Conservation (phyloP, 495 filamentous ascomycete species). For the Aspergillus nanangensis region DNA sequence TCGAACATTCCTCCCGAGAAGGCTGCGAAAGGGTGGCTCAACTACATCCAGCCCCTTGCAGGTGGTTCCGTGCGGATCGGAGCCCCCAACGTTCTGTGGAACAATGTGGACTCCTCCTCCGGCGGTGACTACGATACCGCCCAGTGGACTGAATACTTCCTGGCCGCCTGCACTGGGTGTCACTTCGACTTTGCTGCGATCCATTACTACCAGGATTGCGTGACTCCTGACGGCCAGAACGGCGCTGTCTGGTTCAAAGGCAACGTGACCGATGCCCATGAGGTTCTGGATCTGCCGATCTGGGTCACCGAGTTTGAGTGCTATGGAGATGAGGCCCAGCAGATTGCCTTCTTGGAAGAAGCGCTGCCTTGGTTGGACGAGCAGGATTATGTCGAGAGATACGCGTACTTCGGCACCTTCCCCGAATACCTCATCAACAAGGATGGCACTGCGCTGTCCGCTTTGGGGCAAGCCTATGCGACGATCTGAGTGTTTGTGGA, state of each 20-base stretch:
- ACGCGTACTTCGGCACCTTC: conserved; percentile 55
- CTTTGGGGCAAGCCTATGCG: conserved; percentile 5
- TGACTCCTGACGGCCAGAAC: conserved; percentile 20
- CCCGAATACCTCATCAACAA: conserved; percentile 10
- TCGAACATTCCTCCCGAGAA: conserved; percentile 46
- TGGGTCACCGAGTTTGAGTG: conserved; percentile 70
- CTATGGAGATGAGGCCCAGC: conserved; percentile 34
- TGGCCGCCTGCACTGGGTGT: conserved; percentile 51
- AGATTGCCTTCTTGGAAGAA: conserved; percentile 42
- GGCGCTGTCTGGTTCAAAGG: conserved; percentile 38
- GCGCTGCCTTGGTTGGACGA: conserved; percentile 58
- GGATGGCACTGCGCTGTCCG: conserved; percentile 7
- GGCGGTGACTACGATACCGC: conserved; percentile 38
- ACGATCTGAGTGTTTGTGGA: conserved; percentile 1
- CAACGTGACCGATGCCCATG: conserved; percentile 32
- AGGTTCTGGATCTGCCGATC: conserved; percentile 44
- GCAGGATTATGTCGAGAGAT: conserved; percentile 56
- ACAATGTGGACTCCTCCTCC: conserved; percentile 18
- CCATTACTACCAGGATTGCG: conserved; percentile 51
- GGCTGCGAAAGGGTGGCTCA: conserved; percentile 51
- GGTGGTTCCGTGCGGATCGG: conserved; percentile 51
- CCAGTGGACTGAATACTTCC: conserved; percentile 49
- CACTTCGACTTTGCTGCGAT: conserved; percentile 54
- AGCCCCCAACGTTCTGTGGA: conserved; percentile 65
- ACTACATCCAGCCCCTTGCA: conserved; percentile 58